Base-by-base conservation (phyloP, 306 rosid genomes). In the Gynostemma pentaphyllum region DNA sequence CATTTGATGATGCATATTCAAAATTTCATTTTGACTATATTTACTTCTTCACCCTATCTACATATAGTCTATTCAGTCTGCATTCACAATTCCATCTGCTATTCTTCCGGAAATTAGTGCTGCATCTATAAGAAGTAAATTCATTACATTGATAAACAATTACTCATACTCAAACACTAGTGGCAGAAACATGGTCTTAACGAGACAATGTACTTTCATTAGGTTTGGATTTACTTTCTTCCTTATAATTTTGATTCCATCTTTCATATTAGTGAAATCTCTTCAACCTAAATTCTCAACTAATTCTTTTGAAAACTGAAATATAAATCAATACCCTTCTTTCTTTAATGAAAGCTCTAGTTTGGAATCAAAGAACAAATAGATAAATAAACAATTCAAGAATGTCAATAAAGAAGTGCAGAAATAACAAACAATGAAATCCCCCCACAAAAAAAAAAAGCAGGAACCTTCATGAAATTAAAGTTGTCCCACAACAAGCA, bases 331-430 rank as follows among this genome's bases (percentile, higher is more conserved):
- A 14, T 13, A 18, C n/a, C n/a, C n/a, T 39, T 36, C 30, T 5
- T 36, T 21, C 16, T 2, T 19, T 21, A 56, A 32, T n/a, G 45
- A 56, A 34, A 56, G 28, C 45, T 34, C 64, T 18, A 32, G 26
- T 36, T 11, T 57, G 29, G 45, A 1, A 57, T 56, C 4, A 57
- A 5, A 9, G 19, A 30, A 53, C 7, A 14, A 36, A 57, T 42
- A 34, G 18, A 57, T 14, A 57, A 57, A 19, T 22, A 59, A 59
- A 42, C 19, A 36, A 59, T 34, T 59, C 32, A 59, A 59, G 64
- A 37, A 13, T 12, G 64, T 56, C 2, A 27, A 32, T 22, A 56
- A 32, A 56, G 27, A 19, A 21, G 63, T 1, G n/a, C 27, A 54
- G 42, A 29, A 40, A 53, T 28, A n/a, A n/a, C n/a, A n/a, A n/a